Evolutionary conservation across 345 rosid species (phyloP), one percentile per base, ranked within the genome.

Genomic region (Gynandropsis gynandra): DNA sequence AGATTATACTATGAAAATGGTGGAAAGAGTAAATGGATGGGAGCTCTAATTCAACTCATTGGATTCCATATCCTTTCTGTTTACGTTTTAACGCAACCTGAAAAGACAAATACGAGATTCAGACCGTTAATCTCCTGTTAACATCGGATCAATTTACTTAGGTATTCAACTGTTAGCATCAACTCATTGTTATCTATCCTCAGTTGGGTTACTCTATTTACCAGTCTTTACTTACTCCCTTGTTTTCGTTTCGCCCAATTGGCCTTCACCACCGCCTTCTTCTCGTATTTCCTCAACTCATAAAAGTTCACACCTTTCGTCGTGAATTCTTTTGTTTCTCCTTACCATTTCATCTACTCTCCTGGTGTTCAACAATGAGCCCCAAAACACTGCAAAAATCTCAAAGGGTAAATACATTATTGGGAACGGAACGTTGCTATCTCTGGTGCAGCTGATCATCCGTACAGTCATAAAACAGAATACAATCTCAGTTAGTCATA

Each of bases 191-290:
- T 64, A 78, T 37, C 14, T 73, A 42, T 77, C 68, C 38, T 77
- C 81, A 0, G 19, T 73, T 11, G 86, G 83, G 24, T 72, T 79
- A 2, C 52, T 48, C 5, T 71, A 74, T 68, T 73, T 80, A 42
- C 95, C 80, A 0, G 67, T 80, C 11, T 77, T 81, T 13, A 77
- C 80, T 10, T 72, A 40, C 63, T 59, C 80, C 17, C 54, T 83
- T 16, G 34, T 77, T 6, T 61, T 58, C 16, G 74, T 78, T 7
- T 72, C 77, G 0, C n/a, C n/a, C 79, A 76, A 4, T n/a, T 75
- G 19, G 78, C 71, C 35, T 77, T 83, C 73, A 80, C 73, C 73
- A 80, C 73, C 40, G 77, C 77, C 37, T 52, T 75, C 27, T 76
- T 83, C 64, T 78, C 84, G 0, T 73, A 9, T 36, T 66, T 77